Conservation (phyloP, 306 rosid genomes). For the cucumber (Cucumis sativus) region DNA sequence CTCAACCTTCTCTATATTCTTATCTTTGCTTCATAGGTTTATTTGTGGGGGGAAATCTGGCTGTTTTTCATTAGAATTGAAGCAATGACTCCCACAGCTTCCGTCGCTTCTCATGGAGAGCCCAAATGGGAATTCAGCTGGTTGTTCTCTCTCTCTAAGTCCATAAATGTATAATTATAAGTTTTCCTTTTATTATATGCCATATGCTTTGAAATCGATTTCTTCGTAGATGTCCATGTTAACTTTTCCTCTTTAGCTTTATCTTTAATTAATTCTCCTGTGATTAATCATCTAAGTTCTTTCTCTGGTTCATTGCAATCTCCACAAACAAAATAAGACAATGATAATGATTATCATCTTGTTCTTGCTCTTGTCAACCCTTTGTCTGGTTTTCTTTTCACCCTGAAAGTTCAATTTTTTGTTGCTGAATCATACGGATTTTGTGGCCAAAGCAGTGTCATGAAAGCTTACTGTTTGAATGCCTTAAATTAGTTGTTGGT, state of each 20-base stretch:
- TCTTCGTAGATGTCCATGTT: neutral
- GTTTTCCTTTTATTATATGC: neutral
- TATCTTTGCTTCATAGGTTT: too few relatives aligned
- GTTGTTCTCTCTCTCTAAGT: slow-evolving; percentile 14
- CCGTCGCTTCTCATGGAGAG: slow-evolving; percentile 13
- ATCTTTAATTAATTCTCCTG: neutral
- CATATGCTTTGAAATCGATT: neutral
- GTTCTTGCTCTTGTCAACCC: neutral
- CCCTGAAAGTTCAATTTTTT: neutral
- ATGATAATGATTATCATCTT: neutral
- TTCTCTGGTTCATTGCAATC: neutral
- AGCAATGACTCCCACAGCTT: slow-evolving; percentile 29
- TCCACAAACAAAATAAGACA: neutral
- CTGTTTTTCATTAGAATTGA: neutral
- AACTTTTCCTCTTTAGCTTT: neutral
- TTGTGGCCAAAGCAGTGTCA: neutral
- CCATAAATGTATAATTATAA: neutral
- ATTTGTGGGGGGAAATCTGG: too few relatives aligned
- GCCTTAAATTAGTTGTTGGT: neutral
- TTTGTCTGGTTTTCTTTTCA: too few relatives aligned
- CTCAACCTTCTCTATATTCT: too few relatives aligned
- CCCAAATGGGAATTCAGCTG: slow-evolving; percentile 50
- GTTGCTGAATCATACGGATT: neutral
- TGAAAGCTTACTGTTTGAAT: neutral
- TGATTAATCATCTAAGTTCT: neutral